These are phyloP conservation scores for Boletus rubescentipes DNA, from an alignment of 768 basidiomycete genomes.

Conservation along the genomic window DNA sequence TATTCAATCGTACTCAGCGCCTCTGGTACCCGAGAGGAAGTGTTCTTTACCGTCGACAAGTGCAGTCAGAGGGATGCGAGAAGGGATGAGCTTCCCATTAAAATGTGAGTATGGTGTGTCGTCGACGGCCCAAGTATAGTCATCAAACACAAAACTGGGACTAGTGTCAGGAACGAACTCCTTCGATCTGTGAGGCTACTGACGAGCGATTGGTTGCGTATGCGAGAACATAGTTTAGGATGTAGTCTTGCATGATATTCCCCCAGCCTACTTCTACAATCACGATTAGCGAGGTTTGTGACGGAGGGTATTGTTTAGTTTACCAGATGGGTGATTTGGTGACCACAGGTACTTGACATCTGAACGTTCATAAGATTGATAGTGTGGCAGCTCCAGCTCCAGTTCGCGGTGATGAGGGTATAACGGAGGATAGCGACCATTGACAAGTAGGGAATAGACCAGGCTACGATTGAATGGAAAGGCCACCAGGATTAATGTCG, in stretches of 20 bases:
- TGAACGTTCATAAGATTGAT: slow-evolving; percentile 33
- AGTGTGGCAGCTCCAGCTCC: slow-evolving; percentile 42
- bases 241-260: slow-evolving; percentile 40
- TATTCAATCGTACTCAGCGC: background rate
- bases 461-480: slow-evolving; percentile 27
- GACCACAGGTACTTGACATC: slow-evolving; percentile 43
- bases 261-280: slow-evolving; percentile 36
- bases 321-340: slow-evolving; percentile 40
- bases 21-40: background rate
- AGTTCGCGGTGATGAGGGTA: slow-evolving; percentile 37
- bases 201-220: slow-evolving; percentile 35
- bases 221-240: slow-evolving; percentile 35
- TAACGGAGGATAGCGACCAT: slow-evolving; percentile 37
- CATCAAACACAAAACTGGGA: slow-evolving; percentile 39
- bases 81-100: slow-evolving; percentile 36
- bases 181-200: slow-evolving; percentile 5
- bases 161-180: background rate
- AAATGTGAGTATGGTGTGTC: slow-evolving; percentile 34
- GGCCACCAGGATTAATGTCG: slow-evolving; percentile 11
- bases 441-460: slow-evolving; percentile 8
- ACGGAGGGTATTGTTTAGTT: background rate
- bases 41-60: slow-evolving; percentile 31
- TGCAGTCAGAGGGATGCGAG: slow-evolving; percentile 38
- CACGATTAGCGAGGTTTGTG: background rate
- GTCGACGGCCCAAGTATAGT: slow-evolving; percentile 41